Evolutionary conservation across 805 yeast species (phyloP), one percentile per base, ranked within the genome.

Genomic region (Brettanomyces sp.): DNA sequence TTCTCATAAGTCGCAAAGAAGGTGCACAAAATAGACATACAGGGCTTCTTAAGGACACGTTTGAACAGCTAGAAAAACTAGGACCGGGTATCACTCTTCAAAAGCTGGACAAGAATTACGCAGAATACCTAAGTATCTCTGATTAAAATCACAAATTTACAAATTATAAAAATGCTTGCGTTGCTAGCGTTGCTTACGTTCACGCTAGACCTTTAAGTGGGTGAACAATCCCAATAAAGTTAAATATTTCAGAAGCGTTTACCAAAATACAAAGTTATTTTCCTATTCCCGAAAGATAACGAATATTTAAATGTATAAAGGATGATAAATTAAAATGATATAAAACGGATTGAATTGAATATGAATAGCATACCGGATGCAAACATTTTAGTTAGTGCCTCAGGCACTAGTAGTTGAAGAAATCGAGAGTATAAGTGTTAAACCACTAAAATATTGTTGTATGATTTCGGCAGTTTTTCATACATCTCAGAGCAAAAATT

Each of bases 401-500:
- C 39, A 28, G 11, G 32, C 32, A 9, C 32, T 7, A 28, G 3
- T 7, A 28, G 32, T 9, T 28, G 11, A 28, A 28, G 11, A 28
- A 9, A 9, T 9, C 11, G 32, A 6, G 11, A 28, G 32, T 32
- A 32, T 14, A 13, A 23, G 4, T 43, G 24, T 23, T 7, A 13
- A 5, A 13, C 8, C 14, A 11, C n/a, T 38, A 21, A 9, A 38
- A 35, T 6, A 35, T 18, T n/a, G 7, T n/a, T n/a, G 53, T 49
- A 28, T 45, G 47, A 12, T 47, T 45, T n/a, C 45, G 51, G 37
- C 61, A 56, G 28, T 56, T 50, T 34, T 49, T 55, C 43, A 62
- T 57, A 45, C 66, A 62, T 42, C 55, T 55, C 23, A 62, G 42
- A 14, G 59, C 57, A 48, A 51, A 57, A 0, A 57, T 49, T 28